These are phyloP conservation scores for Tuber indicum DNA, from an alignment of 495 filamentous ascomycete species.

Conservation along the genomic window DNA sequence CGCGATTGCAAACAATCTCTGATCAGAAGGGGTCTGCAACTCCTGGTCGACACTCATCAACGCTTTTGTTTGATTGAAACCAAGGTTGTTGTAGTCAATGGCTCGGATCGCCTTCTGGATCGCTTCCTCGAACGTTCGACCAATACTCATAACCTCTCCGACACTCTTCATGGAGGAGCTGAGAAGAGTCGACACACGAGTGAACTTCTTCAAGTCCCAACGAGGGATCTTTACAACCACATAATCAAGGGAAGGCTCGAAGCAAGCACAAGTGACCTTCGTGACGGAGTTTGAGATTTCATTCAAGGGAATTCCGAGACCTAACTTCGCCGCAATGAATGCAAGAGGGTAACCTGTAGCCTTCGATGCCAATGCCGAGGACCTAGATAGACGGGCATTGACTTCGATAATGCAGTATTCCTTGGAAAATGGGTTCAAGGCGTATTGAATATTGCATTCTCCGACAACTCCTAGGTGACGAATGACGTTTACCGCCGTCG, in stretches of 20 bases:
- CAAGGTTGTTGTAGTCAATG: constrained; percentile 90
- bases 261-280: constrained; percentile 92
- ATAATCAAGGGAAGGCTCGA: constrained; percentile 98
- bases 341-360: constrained; percentile 94
- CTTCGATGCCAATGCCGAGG: constrained; percentile 91
- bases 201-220: constrained; percentile 99
- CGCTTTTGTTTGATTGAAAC: constrained; percentile 85
- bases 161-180: constrained; percentile 99
- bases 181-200: constrained; percentile 85
- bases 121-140: constrained; percentile 92
- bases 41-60: constrained; percentile 95
- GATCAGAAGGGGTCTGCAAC: constrained; percentile 93
- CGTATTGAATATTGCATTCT: constrained; percentile 99
- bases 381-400: constrained; percentile 91
- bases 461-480: constrained; percentile 94
- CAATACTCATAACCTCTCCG: constrained; percentile 97
- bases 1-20: constrained; percentile 93
- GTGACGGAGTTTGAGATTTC: constrained; percentile 95
- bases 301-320: constrained; percentile 89
- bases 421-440: constrained; percentile 88
- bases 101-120: constrained; percentile 96
- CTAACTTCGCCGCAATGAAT: constrained; percentile 93
- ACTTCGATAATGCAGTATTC: constrained; percentile 99
- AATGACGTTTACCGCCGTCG: constrained; percentile 97
- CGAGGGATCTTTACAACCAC: constrained; percentile 98